A percentile compares a stretch with the other conserved stretches of the same genome.
These are phyloP conservation scores for Dictyostelium purpureum DNA, from an alignment of 78 protist species.

Conservation along the genomic window DNA sequence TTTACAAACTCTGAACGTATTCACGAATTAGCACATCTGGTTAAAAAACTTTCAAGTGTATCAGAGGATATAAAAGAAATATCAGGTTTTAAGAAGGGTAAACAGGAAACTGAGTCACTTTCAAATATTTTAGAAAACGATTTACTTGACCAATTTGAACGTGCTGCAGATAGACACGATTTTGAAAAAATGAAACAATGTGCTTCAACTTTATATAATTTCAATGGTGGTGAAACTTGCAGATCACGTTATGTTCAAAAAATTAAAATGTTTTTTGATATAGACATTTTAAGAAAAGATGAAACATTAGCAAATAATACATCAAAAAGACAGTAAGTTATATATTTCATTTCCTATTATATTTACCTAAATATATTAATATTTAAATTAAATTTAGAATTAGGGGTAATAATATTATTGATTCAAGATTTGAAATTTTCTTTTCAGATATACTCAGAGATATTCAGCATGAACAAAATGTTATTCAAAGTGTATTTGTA, in stretches of 20 bases:
- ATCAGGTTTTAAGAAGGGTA: slow-evolving; percentile 25
- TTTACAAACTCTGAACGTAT: slow-evolving; percentile 59
- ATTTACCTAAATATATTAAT: not conserved
- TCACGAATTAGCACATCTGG: slow-evolving; percentile 60
- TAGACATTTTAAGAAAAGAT: slow-evolving; percentile 21
- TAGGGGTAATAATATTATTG: slow-evolving; percentile 11
- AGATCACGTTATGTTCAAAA: slow-evolving; percentile 51
- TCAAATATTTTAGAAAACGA: slow-evolving; percentile 44
- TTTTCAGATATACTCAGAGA: slow-evolving; percentile 42
- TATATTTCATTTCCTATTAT: not conserved
- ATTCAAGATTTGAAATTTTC: slow-evolving; percentile 43
- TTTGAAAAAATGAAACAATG: slow-evolving; percentile 69
- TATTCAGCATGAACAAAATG: slow-evolving; percentile 37
- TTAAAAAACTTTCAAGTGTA: slow-evolving; percentile 47
- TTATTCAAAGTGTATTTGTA: slow-evolving; percentile 51
- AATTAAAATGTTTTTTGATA: slow-evolving; percentile 66
- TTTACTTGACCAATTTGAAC: slow-evolving; percentile 54
- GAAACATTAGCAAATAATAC: slow-evolving; percentile 33
- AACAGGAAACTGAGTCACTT: slow-evolving; percentile 34
- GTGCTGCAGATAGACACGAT: slow-evolving; percentile 61
- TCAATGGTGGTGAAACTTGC: slow-evolving; percentile 68
- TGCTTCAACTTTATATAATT: slow-evolving; percentile 39
- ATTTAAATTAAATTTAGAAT: not conserved
- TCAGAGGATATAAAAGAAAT: slow-evolving; percentile 72
- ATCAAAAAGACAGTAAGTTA: slow-evolving; percentile 16